These are phyloP conservation scores for Dysphania ambrosioides DNA, from an alignment of 148 eudicot genomes.

Conservation along the genomic window DNA sequence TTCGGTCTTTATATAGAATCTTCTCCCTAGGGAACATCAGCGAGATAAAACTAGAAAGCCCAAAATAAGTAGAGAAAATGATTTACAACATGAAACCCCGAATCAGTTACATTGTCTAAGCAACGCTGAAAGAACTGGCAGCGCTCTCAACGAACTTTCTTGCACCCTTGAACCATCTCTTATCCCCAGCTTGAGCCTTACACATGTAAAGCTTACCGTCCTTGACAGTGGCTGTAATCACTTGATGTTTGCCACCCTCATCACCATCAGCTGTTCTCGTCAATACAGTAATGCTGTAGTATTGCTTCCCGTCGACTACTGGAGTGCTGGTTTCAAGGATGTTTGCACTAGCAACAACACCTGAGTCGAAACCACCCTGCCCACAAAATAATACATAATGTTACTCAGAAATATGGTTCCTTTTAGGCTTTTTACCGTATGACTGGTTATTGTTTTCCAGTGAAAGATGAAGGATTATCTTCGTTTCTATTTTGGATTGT, in stretches of 20 bases:
- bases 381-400: background rate
- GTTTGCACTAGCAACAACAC: conserved; percentile 81
- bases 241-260: conserved; percentile 95
- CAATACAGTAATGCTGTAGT: conserved; percentile 68
- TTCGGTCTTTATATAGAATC: conserved; percentile 11
- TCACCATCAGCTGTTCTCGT: conserved; percentile 98
- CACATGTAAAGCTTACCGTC: conserved; percentile 87
- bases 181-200: conserved; percentile 99
- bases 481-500: no score
- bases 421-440: no score
- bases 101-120: conserved; percentile 37
- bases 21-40: conserved; percentile 21
- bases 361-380: conserved; percentile 88
- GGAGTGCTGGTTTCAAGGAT: conserved; percentile 62
- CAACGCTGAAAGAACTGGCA: conserved; percentile 72
- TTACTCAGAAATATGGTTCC: background rate
- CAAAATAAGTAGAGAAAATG: conserved; percentile 23
- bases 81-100: conserved; percentile 29
- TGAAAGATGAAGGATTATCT: background rate
- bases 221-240: conserved; percentile 64
- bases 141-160: conserved; percentile 78
- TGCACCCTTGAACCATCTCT: conserved; percentile 99
- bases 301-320: conserved; percentile 53
- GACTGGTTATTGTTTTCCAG: no score
- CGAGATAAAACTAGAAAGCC: conserved; percentile 25